Percentiles rank a stretch among this genome's conserved stretches.
phyloP scores from a whole-genome alignment of 257 asterid genomes.

The Salvia miltiorrhiza region DNA sequence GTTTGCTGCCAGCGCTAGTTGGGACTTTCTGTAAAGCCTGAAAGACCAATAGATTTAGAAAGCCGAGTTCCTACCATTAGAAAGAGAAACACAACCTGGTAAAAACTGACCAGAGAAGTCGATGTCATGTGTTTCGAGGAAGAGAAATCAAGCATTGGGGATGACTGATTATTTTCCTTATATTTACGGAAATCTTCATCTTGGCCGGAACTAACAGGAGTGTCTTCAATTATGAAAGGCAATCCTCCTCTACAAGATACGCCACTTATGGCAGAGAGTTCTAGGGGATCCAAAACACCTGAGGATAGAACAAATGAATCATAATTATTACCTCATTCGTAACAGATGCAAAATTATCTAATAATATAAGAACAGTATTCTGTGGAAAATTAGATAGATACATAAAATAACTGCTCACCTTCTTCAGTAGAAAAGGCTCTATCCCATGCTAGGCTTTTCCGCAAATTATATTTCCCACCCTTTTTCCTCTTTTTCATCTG shows the following conservation, averaged over 20 bases:
- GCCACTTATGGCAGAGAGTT: constrained; percentile 75
- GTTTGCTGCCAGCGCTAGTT: constrained; percentile 35
- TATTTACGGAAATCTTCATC: constrained; percentile 28
- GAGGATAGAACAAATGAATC: constrained; percentile 18
- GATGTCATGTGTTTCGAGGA: constrained; percentile 30
- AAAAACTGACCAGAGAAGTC: constrained; percentile 41
- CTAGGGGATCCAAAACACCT: constrained; percentile 89
- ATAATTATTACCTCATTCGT: neutral
- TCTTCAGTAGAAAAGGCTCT: constrained; percentile 91
- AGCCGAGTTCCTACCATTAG: constrained; percentile 1
- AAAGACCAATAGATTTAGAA: constrained; percentile 4
- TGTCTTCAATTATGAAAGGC: constrained; percentile 40
- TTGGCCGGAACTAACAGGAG: constrained; percentile 26
- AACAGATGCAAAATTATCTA: neutral
- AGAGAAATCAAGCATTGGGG: constrained; percentile 37
- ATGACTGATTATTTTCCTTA: constrained; percentile 26
- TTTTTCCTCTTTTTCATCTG: constrained; percentile 87
- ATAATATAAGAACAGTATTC: neutral
- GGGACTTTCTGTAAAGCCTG: constrained; percentile 50
- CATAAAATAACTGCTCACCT: constrained; percentile 41
- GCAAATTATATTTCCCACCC: constrained; percentile 66
- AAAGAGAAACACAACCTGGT: constrained; percentile 5
- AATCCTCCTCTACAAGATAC: constrained; percentile 46
- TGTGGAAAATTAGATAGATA: neutral
- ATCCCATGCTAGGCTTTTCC: constrained; percentile 96